Evolutionary conservation across 345 rosid species (phyloP).

Genomic region (Psidium guajava): DNA sequence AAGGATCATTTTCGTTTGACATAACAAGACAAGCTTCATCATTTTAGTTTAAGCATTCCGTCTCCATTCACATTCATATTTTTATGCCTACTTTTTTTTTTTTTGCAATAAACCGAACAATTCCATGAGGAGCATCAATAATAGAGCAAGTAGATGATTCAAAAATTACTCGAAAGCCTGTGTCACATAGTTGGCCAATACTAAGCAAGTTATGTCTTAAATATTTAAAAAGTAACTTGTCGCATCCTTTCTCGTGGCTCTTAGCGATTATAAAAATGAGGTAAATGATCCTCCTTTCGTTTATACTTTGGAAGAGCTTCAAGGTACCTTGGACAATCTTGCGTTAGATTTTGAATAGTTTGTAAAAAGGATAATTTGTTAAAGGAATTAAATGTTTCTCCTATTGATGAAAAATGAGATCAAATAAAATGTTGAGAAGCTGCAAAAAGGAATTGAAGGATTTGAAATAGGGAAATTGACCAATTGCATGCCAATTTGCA

Average conservation of each 20-base stretch:
- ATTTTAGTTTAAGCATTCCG: not conserved
- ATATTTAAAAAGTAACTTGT: not conserved
- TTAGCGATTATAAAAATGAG: not conserved
- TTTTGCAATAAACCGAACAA: not conserved
- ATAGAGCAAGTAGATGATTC: not conserved
- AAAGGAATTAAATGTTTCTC: not conserved
- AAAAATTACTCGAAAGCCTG: not conserved
- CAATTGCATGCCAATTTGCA: not conserved
- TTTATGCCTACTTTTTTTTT: too few relatives aligned
- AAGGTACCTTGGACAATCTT: too few relatives aligned
- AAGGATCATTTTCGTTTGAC: not conserved
- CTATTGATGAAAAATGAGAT: not conserved
- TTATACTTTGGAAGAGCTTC: not conserved
- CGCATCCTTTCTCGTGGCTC: not conserved
- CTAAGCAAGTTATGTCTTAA: not conserved
- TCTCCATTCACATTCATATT: not conserved
- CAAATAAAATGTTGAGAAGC: not conserved
- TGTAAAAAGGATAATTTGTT: not conserved
- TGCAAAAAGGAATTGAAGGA: not conserved
- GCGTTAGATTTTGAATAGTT: not conserved
- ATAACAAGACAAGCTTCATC: not conserved
- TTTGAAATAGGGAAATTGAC: not conserved
- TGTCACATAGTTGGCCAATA: not conserved
- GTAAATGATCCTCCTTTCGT: not conserved
- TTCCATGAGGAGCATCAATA: not conserved